phyloP scores from a whole-genome alignment of 2,329 filamentous ascomycete genomes.

The Epichloe coenophiala region DNA sequence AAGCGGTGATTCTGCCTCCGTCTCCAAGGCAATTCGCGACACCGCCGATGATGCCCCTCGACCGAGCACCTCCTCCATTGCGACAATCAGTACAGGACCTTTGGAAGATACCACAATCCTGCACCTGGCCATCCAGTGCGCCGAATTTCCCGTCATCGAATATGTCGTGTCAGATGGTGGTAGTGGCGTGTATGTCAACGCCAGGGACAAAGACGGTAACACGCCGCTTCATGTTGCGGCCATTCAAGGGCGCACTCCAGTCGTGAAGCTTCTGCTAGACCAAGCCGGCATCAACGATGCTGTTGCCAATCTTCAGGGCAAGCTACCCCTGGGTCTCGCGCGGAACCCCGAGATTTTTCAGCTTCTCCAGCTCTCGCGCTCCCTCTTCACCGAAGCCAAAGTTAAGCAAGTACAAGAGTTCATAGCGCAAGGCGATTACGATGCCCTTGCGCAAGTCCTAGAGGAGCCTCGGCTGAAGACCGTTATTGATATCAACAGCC shows the following conservation, averaged over 20 bases:
- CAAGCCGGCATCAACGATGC: slow-evolving; percentile 80
- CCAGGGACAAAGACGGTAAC: slow-evolving; percentile 85
- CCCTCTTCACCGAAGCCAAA: slow-evolving; percentile 78
- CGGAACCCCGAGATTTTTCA: slow-evolving; percentile 93
- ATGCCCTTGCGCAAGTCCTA: slow-evolving; percentile 62
- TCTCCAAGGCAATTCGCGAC: slow-evolving; percentile 72
- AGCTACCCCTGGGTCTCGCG: slow-evolving; percentile 76
- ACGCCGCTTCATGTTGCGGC: slow-evolving; percentile 84
- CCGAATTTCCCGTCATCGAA: slow-evolving; percentile 82
- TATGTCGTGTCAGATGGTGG: slow-evolving; percentile 73
- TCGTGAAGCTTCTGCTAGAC: slow-evolving; percentile 75
- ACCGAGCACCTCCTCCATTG: slow-evolving; percentile 43
- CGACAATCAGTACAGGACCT: slow-evolving; percentile 26
- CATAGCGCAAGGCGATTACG: slow-evolving; percentile 60
- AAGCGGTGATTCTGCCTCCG: slow-evolving; percentile 79
- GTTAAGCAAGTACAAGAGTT: slow-evolving; percentile 73
- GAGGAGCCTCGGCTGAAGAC: slow-evolving; percentile 78
- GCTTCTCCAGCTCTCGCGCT: slow-evolving; percentile 78
- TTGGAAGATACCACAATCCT: slow-evolving; percentile 80
- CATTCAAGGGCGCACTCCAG: slow-evolving; percentile 61
- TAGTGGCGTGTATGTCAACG: slow-evolving; percentile 65
- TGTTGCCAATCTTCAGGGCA: slow-evolving; percentile 69
- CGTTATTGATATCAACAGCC: slow-evolving; percentile 81
- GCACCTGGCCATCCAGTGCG: slow-evolving; percentile 90
- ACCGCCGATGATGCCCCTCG: slow-evolving; percentile 38